These are phyloP conservation scores for Aspergillus hortae DNA, from an alignment of 2,329 filamentous ascomycete species.

Conservation along the genomic window DNA sequence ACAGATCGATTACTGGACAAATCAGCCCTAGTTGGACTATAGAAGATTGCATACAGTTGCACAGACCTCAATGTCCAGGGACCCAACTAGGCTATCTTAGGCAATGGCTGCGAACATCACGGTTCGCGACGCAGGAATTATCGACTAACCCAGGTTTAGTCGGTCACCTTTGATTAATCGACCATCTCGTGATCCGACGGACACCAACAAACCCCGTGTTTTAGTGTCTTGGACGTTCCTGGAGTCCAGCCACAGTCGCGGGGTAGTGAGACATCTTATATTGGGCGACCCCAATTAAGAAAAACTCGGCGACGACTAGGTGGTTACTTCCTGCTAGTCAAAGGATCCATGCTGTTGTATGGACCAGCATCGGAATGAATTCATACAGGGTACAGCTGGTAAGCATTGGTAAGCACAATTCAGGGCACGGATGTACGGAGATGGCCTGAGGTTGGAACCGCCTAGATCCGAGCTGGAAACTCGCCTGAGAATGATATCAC, in stretches of 20 bases:
- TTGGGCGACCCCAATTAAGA: background rate
- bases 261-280: conserved; percentile 7
- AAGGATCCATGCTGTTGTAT: background rate
- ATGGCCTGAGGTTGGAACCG: background rate
- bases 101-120: conserved; percentile 7
- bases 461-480: conserved; percentile 2
- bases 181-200: conserved; percentile 2
- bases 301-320: conserved; percentile 5
- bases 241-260: conserved; percentile 7
- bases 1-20: conserved; percentile 1
- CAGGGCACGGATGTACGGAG: background rate
- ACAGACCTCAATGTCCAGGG: background rate
- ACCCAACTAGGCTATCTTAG: conserved; percentile 2
- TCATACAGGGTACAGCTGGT: background rate
- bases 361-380: background rate
- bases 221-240: background rate
- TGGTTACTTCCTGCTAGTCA: background rate
- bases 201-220: background rate
- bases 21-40: background rate
- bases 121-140: background rate
- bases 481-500: too few species aligned
- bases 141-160: background rate
- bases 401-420: background rate
- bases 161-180: conserved; percentile 1
- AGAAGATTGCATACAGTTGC: background rate